A percentile compares a stretch with the other conserved stretches of the same genome.
Evolutionary conservation across 352 stramenopile species (phyloP).

Genomic region (Halophytophthora polymorphica): DNA sequence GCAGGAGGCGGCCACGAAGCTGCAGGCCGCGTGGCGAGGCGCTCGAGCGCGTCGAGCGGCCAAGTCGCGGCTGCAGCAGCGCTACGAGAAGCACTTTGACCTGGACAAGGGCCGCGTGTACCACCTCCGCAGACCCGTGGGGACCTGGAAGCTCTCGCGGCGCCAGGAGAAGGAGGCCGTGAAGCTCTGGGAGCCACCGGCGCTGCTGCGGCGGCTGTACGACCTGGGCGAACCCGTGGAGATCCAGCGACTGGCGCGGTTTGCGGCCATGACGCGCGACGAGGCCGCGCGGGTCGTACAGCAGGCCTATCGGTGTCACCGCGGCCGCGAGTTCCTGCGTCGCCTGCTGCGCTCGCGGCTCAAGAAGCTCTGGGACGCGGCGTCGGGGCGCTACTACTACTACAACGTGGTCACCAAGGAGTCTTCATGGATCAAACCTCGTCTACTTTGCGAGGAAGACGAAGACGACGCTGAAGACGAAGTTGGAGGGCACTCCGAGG

Average conservation of each 20-base stretch:
- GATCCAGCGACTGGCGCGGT: constrained; percentile 44
- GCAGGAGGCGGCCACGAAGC: constrained; percentile 40
- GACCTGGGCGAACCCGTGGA: constrained; percentile 66
- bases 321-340: constrained; percentile 34
- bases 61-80: constrained; percentile 19
- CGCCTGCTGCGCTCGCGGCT: constrained; percentile 47
- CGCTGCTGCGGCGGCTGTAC: constrained; percentile 48
- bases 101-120: constrained; percentile 52
- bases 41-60: constrained; percentile 26
- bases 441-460: constrained; percentile 29
- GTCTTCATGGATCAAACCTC: constrained; percentile 67
- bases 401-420: constrained; percentile 71
- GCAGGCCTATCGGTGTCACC: constrained; percentile 37
- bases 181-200: constrained; percentile 30
- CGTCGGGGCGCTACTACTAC: constrained; percentile 55
- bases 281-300: constrained; percentile 62
- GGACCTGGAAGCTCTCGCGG: background rate
- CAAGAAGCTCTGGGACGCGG: constrained; percentile 56
- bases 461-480: constrained; percentile 18
- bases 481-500: background rate
- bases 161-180: constrained; percentile 13
- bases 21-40: constrained; percentile 44
- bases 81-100: constrained; percentile 77
- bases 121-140: constrained; percentile 26
- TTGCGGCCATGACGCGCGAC: constrained; percentile 42